Conservation (phyloP, 805 yeast genomes). For the Monosporozyma siamensis region DNA sequence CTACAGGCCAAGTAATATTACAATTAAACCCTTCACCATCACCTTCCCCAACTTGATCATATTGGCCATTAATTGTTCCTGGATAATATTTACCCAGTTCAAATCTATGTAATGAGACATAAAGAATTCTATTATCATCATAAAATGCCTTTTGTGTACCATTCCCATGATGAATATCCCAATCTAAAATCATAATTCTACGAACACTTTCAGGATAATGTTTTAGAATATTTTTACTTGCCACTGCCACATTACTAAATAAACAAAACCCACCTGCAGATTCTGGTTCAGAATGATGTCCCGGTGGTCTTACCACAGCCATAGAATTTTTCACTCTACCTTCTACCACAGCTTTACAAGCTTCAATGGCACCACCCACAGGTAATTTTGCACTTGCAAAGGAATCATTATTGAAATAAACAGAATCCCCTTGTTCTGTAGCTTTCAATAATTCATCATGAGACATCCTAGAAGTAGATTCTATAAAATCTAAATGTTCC, state of each 20-base stretch:
- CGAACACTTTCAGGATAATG: slow-evolving; percentile 84
- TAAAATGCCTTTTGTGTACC: slow-evolving; percentile 93
- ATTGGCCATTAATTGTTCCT: slow-evolving; percentile 79
- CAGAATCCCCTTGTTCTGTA: slow-evolving; percentile 89
- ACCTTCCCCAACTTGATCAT: slow-evolving; percentile 75
- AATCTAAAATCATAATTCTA: slow-evolving; percentile 74
- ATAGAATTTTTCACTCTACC: slow-evolving; percentile 83
- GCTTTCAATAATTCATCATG: slow-evolving; percentile 67
- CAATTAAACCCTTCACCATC: slow-evolving; percentile 79
- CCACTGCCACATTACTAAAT: slow-evolving; percentile 94
- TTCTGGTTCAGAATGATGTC: slow-evolving; percentile 98
- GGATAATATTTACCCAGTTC: slow-evolving; percentile 92
- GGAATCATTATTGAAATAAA: slow-evolving; percentile 89
- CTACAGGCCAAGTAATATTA: slow-evolving; percentile 87
- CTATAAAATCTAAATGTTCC: slow-evolving; percentile 68
- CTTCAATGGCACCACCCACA: slow-evolving; percentile 96
- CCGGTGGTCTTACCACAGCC: slow-evolving; percentile 97
- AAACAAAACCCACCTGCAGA: slow-evolving; percentile 95
- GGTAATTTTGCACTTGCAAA: slow-evolving; percentile 77
- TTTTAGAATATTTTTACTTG: slow-evolving; percentile 75
- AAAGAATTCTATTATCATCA: slow-evolving; percentile 82
- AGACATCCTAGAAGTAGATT: slow-evolving; percentile 66
- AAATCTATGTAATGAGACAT: slow-evolving; percentile 85
- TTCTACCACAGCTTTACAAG: slow-evolving; percentile 90
- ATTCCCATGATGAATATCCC: slow-evolving; percentile 99